Evolutionary conservation across 139 green algal genomes (phyloP).

Genomic region (Penium margaritaceum): DNA sequence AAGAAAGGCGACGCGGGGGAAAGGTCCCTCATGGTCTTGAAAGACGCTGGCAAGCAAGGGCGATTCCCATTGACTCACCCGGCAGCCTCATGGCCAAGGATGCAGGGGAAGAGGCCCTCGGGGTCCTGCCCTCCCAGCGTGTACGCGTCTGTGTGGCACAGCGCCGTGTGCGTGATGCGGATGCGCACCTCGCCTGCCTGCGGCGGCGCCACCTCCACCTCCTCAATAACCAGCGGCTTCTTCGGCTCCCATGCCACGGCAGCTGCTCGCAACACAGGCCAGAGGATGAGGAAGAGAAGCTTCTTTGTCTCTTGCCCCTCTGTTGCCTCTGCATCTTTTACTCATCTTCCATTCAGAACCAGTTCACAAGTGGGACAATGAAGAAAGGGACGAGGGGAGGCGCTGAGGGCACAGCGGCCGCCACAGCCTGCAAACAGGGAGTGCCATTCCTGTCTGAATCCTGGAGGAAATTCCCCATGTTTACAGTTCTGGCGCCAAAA

Average conservation of each 20-base stretch:
- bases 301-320: not conserved
- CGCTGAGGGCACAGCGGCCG: too few species aligned
- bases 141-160: conserved; percentile 95
- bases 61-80: conserved; percentile 7
- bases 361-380: not conserved
- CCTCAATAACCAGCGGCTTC: conserved; percentile 73
- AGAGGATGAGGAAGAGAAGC: not conserved
- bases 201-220: conserved; percentile 77
- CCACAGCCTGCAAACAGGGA: too few species aligned
- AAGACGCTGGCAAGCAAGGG: not conserved
- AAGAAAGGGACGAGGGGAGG: too few species aligned
- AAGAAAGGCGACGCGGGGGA: too few species aligned
- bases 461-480: too few species aligned
- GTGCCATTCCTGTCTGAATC: too few species aligned
- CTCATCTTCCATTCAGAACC: not conserved
- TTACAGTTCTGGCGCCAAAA: too few species aligned
- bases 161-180: conserved; percentile 62
- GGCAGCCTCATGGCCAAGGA: conserved; percentile 83
- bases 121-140: conserved; percentile 72
- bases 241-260: conserved; percentile 76
- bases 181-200: conserved; percentile 80
- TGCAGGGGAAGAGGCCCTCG: conserved; percentile 88
- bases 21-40: too few species aligned
- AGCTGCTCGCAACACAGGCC: conserved; percentile 49
- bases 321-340: not conserved